Conservation (phyloP, 2,329 filamentous ascomycete genomes). For the Leptographium wingfieldii region DNA sequence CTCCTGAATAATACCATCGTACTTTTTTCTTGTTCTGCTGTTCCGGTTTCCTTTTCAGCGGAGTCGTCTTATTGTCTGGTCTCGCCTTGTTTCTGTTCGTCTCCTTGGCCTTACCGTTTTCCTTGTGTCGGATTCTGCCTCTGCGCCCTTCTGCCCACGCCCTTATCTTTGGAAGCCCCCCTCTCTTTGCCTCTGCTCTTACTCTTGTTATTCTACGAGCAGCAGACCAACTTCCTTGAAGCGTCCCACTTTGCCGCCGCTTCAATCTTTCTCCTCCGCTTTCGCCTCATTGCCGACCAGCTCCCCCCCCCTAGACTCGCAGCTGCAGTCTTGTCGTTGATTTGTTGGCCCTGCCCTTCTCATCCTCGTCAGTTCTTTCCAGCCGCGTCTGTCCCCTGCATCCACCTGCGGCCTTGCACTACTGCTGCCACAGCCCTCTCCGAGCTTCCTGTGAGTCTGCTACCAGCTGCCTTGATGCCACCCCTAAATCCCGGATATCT, state of each 20-base stretch:
- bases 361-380: background rate
- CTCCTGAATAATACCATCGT: slow-evolving; percentile 9
- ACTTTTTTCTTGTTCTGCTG: slow-evolving; percentile 10
- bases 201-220: background rate
- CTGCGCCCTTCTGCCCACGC: slow-evolving; percentile 18
- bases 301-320: background rate
- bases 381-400: background rate
- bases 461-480: background rate
- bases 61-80: slow-evolving; percentile 8
- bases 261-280: background rate
- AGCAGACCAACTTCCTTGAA: background rate
- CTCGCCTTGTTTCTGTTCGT: slow-evolving; percentile 10
- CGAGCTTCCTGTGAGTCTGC: background rate
- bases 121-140: slow-evolving; percentile 23
- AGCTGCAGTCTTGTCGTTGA: background rate
- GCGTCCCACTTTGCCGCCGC: background rate
- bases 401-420: background rate
- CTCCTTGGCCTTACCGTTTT: slow-evolving; percentile 21
- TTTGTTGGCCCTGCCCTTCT: background rate
- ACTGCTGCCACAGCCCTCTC: background rate
- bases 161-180: background rate
- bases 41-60: slow-evolving; percentile 9
- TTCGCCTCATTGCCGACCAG: background rate
- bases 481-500: background rate
- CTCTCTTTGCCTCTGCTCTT: background rate